Evolutionary conservation across 805 yeast genomes (phyloP), one percentile per base, ranked within the genome.

Genomic region (Ogataea minuta): DNA sequence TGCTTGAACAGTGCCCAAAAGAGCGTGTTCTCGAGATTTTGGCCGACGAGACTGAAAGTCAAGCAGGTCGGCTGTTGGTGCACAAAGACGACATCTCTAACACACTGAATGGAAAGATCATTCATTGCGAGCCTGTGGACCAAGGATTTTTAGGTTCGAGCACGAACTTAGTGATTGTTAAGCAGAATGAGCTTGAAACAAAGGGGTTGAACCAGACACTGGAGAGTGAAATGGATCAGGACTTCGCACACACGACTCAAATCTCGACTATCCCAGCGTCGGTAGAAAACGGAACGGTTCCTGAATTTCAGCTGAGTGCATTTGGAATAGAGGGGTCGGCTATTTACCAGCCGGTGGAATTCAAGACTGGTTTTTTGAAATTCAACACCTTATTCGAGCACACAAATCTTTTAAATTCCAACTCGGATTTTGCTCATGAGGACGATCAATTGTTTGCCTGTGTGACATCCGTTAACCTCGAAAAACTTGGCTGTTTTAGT

Each of bases 111-210:
- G 84, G 84, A 14, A 52, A 53, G 6, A 71, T 86, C 3, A 50
- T 74, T 3, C 70, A 80, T 16, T 77, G 88, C 56, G 95, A 85
- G 49, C 95, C 95, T 0, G 70, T 77, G 2, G 76, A 73, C 28
- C 95, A 85, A 55, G 95, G 95, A 1, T 48, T 57, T 6, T 51
- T 83, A 1, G 57, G 63, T 14, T 40, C 47, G 2, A 57, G 60
- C 1, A 79, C 91, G 0, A 65, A 65, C n/a, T 61, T 86, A 2
- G 71, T 79, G 2, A 60, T 84, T 21, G 72, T 80, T 12, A 72
- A 70, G 43, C 31, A 44, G 10, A 23, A 19, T 14, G 19, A 26
- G 14, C 26, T n/a, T 9, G 37, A 50, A 9, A 13, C 11, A 15
- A 19, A 12, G 2, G 10, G 15, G 5, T 9, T 25, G 9, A 41